Base-by-base conservation (phyloP, 2,329 filamentous ascomycete species). In the Arthrocladium fulminans region DNA sequence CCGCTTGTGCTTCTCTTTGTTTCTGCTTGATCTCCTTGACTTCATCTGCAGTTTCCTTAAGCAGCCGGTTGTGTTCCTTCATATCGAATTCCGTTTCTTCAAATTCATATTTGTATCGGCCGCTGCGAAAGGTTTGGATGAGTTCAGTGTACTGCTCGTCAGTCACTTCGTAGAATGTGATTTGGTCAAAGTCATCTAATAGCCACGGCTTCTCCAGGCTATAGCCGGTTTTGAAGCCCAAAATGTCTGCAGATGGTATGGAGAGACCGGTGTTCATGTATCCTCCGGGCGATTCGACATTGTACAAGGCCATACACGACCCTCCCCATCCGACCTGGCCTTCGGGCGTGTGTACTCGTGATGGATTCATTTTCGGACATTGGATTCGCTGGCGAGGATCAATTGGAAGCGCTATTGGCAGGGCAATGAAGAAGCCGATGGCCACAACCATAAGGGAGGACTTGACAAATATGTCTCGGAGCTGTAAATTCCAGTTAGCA, bases 271-370 rank as follows among this genome's bases (percentile, higher is more conserved):
- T 72, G 61, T 76, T 70, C 61, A 76, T 73, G 50, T 79, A 79
- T 0, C 76, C 76, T 3, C 76, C 76, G 0, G 76, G 76, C 0
- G 69, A 72, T 52, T 79, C 75, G 12, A 77, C 74, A 3, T 74
- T 75, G 51, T 79, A 79, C 10, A 79, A 66, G 34, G 66, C 65
- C 62, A 76, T 73, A 59, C 74, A 77, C 2, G 65, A 70, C 3
- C 76, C 76, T 6, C 74, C 76, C 75, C 74, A 78, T 1, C 69
- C 70, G 0, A 78, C 71, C 0, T 73, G 74, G 2, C 76, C 76
- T 48, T 73, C 75, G 0, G 76, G 76, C 0, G 76, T 79, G 58
- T 73, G 77, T 1, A 77, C 72, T 12, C 76, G 68, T 12, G 68
- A 73, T 0, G 76, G 76, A 48, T 79, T 80, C 62, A 73, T 71